A percentile compares a stretch with the other conserved stretches of the same genome.
Evolutionary conservation across 495 filamentous ascomycete species (phyloP).

Genomic region (Aspergillus sparsus): DNA sequence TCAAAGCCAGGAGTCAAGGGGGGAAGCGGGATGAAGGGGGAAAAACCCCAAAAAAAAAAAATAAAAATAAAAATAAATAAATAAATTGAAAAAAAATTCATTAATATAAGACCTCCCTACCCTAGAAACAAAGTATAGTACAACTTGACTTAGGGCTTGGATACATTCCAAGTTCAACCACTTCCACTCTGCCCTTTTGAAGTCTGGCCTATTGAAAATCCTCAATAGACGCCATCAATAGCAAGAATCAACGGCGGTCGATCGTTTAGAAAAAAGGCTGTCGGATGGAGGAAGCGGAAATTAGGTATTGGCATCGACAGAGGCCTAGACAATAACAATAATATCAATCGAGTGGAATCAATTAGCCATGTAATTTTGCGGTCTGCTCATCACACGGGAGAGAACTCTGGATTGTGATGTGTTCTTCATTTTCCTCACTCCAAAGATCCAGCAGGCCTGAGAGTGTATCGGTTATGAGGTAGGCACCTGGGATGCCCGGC

Average conservation of each 20-base stretch:
- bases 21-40: too few relatives aligned
- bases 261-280: neutral
- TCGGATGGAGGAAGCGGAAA: too few relatives aligned
- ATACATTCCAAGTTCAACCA: neutral
- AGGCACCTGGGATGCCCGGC: too few relatives aligned
- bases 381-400: neutral
- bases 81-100: too few relatives aligned
- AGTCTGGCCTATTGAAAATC: neutral
- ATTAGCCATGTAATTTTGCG: neutral
- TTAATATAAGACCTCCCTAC: too few relatives aligned
- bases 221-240: constrained; percentile 1
- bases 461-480: too few relatives aligned
- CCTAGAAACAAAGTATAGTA: too few relatives aligned
- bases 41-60: too few relatives aligned
- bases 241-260: neutral
- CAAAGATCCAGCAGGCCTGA: neutral
- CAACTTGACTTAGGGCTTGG: too few relatives aligned
- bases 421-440: neutral
- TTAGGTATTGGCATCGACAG: neutral
- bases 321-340: neutral
- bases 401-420: neutral
- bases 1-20: too few relatives aligned
- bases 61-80: too few relatives aligned
- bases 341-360: neutral
- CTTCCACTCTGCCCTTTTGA: neutral